phyloP scores from a whole-genome alignment of 1,284 basidiomycete genomes.

The Puccinia hordei region DNA sequence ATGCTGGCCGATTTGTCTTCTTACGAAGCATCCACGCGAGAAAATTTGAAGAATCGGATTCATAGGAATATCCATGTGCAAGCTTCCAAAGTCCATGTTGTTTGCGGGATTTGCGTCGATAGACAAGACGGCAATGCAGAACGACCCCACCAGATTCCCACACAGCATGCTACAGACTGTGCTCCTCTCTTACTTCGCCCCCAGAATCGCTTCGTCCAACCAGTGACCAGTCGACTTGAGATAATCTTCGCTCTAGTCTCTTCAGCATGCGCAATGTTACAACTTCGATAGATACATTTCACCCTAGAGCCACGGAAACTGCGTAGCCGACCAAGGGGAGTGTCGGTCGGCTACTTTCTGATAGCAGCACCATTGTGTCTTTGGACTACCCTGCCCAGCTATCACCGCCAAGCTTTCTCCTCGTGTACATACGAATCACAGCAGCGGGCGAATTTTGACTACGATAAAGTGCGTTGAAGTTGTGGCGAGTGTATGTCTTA shows the following conservation, averaged over 20 bases:
- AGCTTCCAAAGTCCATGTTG: conserved; percentile 5
- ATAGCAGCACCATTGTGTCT: background rate
- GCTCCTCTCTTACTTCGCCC: background rate
- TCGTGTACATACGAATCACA: background rate
- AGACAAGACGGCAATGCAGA: background rate
- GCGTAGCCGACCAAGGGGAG: background rate
- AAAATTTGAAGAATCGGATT: background rate
- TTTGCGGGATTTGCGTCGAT: conserved; percentile 13
- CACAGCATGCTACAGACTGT: background rate
- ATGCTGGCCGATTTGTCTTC: background rate
- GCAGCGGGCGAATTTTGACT: background rate
- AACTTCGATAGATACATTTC: background rate
- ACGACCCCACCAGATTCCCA: background rate
- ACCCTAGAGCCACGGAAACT: background rate
- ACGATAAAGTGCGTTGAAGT: background rate
- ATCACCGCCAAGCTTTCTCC: background rate
- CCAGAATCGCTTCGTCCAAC: background rate
- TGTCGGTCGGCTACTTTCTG: background rate
- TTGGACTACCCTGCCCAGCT: background rate
- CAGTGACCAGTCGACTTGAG: background rate
- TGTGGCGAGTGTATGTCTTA: background rate
- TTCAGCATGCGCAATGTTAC: background rate
- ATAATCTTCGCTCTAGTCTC: background rate
- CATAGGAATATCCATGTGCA: background rate
- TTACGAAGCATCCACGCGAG: conserved; percentile 15